Base-by-base conservation (phyloP, 768 basidiomycete genomes). In the Dacryopinax primogenitus region DNA sequence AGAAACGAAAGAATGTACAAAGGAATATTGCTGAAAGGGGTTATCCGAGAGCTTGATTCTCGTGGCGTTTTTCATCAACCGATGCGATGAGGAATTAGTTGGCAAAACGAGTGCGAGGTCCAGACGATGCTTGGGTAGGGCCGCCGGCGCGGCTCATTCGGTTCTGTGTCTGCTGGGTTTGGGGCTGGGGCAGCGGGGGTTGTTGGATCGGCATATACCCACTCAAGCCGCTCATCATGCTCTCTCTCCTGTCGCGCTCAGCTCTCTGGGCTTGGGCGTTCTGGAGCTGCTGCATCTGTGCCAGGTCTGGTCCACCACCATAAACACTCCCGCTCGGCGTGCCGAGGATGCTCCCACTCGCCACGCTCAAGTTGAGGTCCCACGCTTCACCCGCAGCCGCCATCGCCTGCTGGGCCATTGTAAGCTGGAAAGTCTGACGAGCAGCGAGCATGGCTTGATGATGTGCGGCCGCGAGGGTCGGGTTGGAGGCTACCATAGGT, bases 391-490 rank as follows among this genome's bases (percentile, higher is more conserved):
- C 89, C n/a, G 91, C 91, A 7, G 85, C 84, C 7, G 84, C 86
- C 82, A 92, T 86, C 3, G 91, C 91, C 69, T 92, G 91, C 74
- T 91, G 91, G 3, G 91, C 91, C 44, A 93, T 87, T 1, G 91
- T 87, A 78, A 88, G 84, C 74, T 92, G 91, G 71, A 90, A 93
- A 2, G 90, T 85, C 74, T 92, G 91, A 74, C 92, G 92, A 63
- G 91, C 91, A 64, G 80, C 76, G 77, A 90, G 77, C 83, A 93
- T 89, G 1, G 91, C 91, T 66, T 90, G 89, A 72, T 92, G 90
- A 73, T 93, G 91, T 18, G 89, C 90, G 3, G 79, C 84, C 33
- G 73, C 74, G 18, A 84, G 83, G 68, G 90, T 86, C 62, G 67
- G 67, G 45, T 65, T 64, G 12, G 67, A n/a, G n/a, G n/a, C 62